A percentile compares a stretch with the other conserved stretches of the same genome.
Evolutionary conservation across 768 basidiomycete species (phyloP).

Genomic region (Pisolithus orientalis): DNA sequence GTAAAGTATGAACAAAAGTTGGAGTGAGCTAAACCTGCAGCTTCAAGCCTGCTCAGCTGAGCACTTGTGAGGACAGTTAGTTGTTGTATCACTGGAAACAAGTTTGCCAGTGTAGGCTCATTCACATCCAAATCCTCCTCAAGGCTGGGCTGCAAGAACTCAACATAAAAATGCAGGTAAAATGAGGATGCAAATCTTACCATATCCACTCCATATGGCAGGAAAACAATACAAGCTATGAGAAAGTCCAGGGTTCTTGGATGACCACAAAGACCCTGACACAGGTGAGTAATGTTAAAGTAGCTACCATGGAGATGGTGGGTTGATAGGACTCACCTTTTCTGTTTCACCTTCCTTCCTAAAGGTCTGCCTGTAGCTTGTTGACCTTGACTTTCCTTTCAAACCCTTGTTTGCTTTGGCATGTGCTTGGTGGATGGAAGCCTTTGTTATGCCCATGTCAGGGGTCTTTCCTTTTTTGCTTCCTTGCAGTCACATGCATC

Average conservation of each 20-base stretch:
- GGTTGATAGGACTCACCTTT: not conserved
- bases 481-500: too few relatives aligned
- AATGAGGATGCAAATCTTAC: not conserved
- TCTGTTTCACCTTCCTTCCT: not conserved
- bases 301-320: too few relatives aligned
- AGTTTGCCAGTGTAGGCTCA: not conserved
- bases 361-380: not conserved
- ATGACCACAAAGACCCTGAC: not conserved
- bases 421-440: not conserved
- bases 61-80: not conserved
- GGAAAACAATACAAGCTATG: not conserved
- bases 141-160: not conserved
- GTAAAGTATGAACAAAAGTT: not conserved
- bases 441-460: too few relatives aligned
- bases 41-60: slow-evolving; percentile 1
- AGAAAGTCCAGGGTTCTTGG: not conserved
- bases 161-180: not conserved
- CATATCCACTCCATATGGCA: not conserved
- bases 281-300: not conserved
- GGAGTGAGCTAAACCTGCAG: not conserved
- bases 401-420: not conserved
- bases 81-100: not conserved
- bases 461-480: too few relatives aligned
- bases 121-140: not conserved
- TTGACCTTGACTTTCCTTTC: not conserved